Percentiles rank a stretch among this genome's conserved stretches.
Evolutionary conservation across 2,329 filamentous ascomycete genomes (phyloP).

Genomic region (Onygenales sp.): DNA sequence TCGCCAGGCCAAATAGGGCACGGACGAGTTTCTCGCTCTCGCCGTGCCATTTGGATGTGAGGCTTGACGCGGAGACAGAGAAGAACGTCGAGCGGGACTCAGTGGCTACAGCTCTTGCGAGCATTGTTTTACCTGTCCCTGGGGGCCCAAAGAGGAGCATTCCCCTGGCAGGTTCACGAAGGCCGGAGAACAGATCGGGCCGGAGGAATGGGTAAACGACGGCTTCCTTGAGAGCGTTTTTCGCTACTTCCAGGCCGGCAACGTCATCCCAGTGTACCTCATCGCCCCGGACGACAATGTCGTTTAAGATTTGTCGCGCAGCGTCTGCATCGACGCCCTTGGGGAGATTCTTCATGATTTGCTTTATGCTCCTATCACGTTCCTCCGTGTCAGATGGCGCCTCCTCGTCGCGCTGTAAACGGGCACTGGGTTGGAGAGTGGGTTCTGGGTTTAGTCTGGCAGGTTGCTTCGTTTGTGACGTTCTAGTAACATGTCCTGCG

Average conservation of each 20-base stretch:
- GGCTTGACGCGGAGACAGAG: conserved; percentile 85
- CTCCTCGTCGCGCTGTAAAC: conserved; percentile 29
- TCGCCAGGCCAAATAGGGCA: conserved; percentile 83
- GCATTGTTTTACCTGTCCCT: conserved; percentile 98
- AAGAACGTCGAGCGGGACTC: conserved; percentile 95
- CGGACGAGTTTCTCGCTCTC: conserved; percentile 95
- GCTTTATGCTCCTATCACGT: conserved; percentile 48
- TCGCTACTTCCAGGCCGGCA: conserved; percentile 80
- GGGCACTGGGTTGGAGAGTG: not conserved
- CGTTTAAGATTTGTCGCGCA: conserved; percentile 87
- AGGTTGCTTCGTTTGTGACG: conserved; percentile 14
- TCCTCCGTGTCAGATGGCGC: conserved; percentile 31
- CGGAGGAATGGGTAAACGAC: conserved; percentile 95
- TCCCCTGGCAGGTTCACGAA: conserved; percentile 85
- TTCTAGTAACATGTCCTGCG: not conserved
- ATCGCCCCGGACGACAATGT: conserved; percentile 89
- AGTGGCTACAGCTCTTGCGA: conserved; percentile 86
- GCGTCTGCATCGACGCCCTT: conserved; percentile 71
- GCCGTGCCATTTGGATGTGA: conserved; percentile 92
- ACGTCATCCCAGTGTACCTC: conserved; percentile 93
- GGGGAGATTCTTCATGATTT: conserved; percentile 67
- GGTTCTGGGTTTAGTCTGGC: conserved; percentile 24
- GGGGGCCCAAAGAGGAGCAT: conserved; percentile 96
- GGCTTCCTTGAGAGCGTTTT: conserved; percentile 84
- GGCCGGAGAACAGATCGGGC: conserved; percentile 89